Conservation (phyloP, 2,329 filamentous ascomycete species). For the Amylocarpus encephaloides region DNA sequence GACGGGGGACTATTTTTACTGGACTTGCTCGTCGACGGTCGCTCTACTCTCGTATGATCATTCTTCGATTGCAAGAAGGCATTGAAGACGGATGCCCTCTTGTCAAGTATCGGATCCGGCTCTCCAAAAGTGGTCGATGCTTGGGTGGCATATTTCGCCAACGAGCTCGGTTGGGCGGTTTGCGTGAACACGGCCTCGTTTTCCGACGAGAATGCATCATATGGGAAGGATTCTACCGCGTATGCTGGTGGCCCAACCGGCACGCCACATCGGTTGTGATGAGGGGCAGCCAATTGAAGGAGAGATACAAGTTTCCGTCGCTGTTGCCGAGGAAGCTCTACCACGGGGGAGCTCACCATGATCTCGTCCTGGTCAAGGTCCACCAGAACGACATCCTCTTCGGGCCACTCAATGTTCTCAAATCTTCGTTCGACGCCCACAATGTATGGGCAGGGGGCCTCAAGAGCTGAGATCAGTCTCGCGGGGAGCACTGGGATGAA, state of each 20-base stretch:
- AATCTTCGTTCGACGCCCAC: slow-evolving; percentile 93
- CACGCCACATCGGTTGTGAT: slow-evolving; percentile 81
- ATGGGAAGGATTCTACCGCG: slow-evolving; percentile 86
- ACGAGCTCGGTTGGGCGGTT: slow-evolving; percentile 59
- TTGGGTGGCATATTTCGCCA: slow-evolving; percentile 81
- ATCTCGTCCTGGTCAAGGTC: slow-evolving; percentile 90
- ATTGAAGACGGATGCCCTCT: slow-evolving; percentile 73
- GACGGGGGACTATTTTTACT: slow-evolving; percentile 55
- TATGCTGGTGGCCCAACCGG: slow-evolving; percentile 85
- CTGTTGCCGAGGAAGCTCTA: slow-evolving; percentile 77
- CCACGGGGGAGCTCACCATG: slow-evolving; percentile 73
- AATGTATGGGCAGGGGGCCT: slow-evolving; percentile 94
- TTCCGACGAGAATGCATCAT: slow-evolving; percentile 84
- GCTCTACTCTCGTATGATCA: slow-evolving; percentile 60
- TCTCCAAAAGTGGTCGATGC: slow-evolving; percentile 85
- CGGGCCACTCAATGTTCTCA: slow-evolving; percentile 76
- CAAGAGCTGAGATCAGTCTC: slow-evolving; percentile 79
- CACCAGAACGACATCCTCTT: slow-evolving; percentile 92
- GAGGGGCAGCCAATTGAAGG: slow-evolving; percentile 82
- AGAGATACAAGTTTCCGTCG: slow-evolving; percentile 83
- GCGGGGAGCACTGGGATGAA: slow-evolving; percentile 89
- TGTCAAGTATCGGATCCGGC: slow-evolving; percentile 37
- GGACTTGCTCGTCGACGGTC: slow-evolving; percentile 69
- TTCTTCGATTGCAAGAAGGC: slow-evolving; percentile 75
- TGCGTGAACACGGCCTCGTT: slow-evolving; percentile 73